Evolutionary conservation across 345 rosid species (phyloP).

Genomic region (Eucalyptus shirleyi): DNA sequence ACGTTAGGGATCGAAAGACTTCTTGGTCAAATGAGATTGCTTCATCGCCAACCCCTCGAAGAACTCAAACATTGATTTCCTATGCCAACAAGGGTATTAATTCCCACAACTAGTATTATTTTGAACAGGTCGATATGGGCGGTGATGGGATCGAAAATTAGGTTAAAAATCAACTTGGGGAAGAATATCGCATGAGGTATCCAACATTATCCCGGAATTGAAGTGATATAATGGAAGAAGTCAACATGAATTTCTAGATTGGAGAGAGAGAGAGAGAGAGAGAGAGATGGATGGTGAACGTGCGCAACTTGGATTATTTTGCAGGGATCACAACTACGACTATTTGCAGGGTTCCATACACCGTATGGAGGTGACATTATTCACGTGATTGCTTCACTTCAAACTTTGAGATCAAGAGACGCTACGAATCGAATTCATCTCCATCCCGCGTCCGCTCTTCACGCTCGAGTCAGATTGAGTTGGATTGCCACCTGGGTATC

Average conservation of each 20-base stretch:
- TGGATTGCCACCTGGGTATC: background rate
- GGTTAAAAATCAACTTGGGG: background rate
- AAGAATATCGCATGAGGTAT: background rate
- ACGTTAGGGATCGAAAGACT: background rate
- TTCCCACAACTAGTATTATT: background rate
- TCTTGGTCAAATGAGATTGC: background rate
- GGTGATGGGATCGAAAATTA: background rate
- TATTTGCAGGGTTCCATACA: background rate
- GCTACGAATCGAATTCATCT: background rate
- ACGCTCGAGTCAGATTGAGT: background rate
- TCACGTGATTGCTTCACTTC: background rate
- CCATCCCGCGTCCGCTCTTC: background rate
- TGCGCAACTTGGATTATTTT: background rate
- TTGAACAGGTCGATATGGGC: background rate
- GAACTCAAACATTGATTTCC: background rate
- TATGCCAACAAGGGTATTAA: background rate
- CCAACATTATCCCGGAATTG: background rate
- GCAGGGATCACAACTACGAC: background rate
- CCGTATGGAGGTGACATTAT: background rate
- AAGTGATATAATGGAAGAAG: background rate
- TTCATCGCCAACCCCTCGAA: background rate
- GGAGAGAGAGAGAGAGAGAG: background rate
- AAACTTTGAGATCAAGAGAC: background rate
- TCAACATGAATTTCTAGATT: background rate
- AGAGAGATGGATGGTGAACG: background rate